Percentiles rank a stretch among this genome's conserved stretches.
phyloP scores from a whole-genome alignment of 2,329 filamentous ascomycete genomes.

The Aspergillus arachidicola region DNA sequence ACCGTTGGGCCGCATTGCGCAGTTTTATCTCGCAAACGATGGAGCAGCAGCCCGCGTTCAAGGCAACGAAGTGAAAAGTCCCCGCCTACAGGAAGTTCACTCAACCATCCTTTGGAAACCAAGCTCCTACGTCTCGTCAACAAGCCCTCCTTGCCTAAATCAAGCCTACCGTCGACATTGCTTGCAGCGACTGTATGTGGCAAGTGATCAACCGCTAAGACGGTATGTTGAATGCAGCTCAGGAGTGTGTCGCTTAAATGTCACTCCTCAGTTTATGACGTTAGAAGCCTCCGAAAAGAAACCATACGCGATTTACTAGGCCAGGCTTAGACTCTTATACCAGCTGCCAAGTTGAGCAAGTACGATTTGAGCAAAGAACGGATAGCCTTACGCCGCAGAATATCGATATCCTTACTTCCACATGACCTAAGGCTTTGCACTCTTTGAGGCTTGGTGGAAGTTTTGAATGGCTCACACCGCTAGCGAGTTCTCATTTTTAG shows the following conservation, averaged over 20 bases:
- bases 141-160: background rate
- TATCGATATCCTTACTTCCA: background rate
- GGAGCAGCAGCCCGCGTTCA: constrained; percentile 83
- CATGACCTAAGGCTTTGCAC: background rate
- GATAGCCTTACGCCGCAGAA: background rate
- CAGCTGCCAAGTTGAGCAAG: background rate
- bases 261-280: background rate
- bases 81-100: background rate
- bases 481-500: background rate
- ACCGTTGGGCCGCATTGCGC: constrained; percentile 78
- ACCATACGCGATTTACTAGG: background rate
- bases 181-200: background rate
- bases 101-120: background rate
- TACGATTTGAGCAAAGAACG: background rate
- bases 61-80: constrained; percentile 33
- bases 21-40: constrained; percentile 84
- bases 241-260: background rate
- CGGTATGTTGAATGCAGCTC: background rate
- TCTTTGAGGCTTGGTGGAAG: background rate
- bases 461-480: background rate
- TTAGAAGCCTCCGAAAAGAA: background rate
- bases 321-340: background rate
- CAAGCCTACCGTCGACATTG: background rate
- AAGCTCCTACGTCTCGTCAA: background rate
- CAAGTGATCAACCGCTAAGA: background rate